Evolutionary conservation across 1,139 yeast species (phyloP).

Genomic region (Hansenula lynferdii): DNA sequence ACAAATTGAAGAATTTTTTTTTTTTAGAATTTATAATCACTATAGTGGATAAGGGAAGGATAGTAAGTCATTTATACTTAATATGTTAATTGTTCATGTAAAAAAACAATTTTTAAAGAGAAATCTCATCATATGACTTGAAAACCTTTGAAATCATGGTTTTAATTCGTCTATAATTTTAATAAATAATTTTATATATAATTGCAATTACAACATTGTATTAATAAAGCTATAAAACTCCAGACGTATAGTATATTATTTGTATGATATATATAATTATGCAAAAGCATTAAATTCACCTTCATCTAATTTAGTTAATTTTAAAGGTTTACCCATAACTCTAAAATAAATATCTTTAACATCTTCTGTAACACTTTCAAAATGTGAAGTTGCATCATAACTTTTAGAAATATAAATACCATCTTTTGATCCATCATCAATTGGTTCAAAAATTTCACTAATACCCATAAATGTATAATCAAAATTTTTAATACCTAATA

Average conservation of each 20-base stretch:
- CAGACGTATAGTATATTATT: too few relatives aligned
- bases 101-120: not conserved
- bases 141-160: too few relatives aligned
- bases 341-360: slow-evolving; percentile 91
- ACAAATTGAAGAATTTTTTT: too few relatives aligned
- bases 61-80: not conserved
- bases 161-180: too few relatives aligned
- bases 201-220: too few relatives aligned
- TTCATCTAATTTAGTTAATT: slow-evolving; percentile 35
- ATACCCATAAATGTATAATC: slow-evolving; percentile 79
- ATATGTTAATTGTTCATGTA: not conserved
- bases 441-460: slow-evolving; percentile 87
- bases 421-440: slow-evolving; percentile 74
- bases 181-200: too few relatives aligned
- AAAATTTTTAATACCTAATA: slow-evolving; percentile 59
- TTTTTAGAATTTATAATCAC: too few relatives aligned
- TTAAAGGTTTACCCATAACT: slow-evolving; percentile 89
- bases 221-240: too few relatives aligned
- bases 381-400: slow-evolving; percentile 93
- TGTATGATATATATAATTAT: too few relatives aligned
- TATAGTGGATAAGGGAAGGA: too few relatives aligned
- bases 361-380: slow-evolving; percentile 94
- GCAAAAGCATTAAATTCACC: slow-evolving; percentile 23
- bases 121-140: too few relatives aligned
- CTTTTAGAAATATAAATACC: slow-evolving; percentile 81